phyloP scores from a whole-genome alignment of 495 filamentous ascomycete genomes.

The Pseudoneurospora amorphoporcata region DNA sequence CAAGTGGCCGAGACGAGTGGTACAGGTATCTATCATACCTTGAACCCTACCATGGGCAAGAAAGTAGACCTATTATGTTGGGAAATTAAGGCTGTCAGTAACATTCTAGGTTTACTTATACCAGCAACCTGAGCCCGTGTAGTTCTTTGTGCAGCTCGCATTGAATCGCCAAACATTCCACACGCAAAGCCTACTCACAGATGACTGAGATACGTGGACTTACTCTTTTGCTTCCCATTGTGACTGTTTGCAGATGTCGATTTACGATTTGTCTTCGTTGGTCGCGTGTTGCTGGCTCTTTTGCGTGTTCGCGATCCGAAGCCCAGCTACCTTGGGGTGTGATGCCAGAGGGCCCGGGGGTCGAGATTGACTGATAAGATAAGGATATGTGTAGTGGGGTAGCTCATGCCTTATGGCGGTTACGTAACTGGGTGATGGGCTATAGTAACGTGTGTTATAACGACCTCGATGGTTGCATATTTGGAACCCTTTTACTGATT shows the following conservation, averaged over 20 bases:
- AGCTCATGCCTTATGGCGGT: not conserved
- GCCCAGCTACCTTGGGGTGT: not conserved
- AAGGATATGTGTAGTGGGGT: not conserved
- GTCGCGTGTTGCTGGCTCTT: not conserved
- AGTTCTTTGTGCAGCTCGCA: too few relatives aligned
- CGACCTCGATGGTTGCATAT: not conserved
- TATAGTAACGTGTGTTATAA: not conserved
- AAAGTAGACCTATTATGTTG: constrained; percentile 35
- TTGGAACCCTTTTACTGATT: not conserved
- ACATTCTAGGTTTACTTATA: not conserved
- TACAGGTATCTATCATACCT: constrained; percentile 22
- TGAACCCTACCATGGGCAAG: constrained; percentile 45
- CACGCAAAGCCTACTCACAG: too few relatives aligned
- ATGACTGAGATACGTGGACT: not conserved
- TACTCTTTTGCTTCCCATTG: not conserved
- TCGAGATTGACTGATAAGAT: not conserved
- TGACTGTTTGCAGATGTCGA: not conserved
- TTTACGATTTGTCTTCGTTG: not conserved
- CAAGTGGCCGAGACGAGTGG: not conserved
- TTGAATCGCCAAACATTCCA: too few relatives aligned
- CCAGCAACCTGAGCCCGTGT: not conserved
- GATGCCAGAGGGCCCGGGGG: not conserved
- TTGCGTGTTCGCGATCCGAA: not conserved
- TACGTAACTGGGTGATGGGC: not conserved
- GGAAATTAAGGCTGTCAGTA: not conserved